phyloP scores from a whole-genome alignment of 139 green algal species.

The Haematococcus sp. region DNA sequence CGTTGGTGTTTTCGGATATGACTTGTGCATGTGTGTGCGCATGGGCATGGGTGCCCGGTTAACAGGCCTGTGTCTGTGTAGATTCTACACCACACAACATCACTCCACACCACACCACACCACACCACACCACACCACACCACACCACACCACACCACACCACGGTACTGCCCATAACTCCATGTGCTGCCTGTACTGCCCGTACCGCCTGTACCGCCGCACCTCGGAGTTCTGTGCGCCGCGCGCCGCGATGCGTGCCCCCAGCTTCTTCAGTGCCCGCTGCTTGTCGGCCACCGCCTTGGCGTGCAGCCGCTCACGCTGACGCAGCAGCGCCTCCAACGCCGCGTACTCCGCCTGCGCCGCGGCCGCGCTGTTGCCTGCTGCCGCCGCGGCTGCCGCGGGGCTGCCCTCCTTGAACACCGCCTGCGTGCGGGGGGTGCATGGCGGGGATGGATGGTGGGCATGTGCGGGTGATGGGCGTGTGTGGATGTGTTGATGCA shows the following conservation, averaged over 20 bases:
- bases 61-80: too few relatives aligned
- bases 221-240: constrained; percentile 33
- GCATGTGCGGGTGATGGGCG: too few relatives aligned
- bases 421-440: background rate
- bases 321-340: constrained; percentile 55
- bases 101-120: too few relatives aligned
- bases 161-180: too few relatives aligned
- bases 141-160: too few relatives aligned
- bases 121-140: too few relatives aligned
- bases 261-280: constrained; percentile 35
- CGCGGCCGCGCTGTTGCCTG: background rate
- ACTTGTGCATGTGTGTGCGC: too few relatives aligned
- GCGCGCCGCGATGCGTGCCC: background rate
- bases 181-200: background rate
- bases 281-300: constrained; percentile 37
- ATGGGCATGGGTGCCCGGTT: too few relatives aligned
- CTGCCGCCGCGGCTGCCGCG: constrained; percentile 1
- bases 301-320: constrained; percentile 37
- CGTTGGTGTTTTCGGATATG: too few relatives aligned
- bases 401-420: constrained; percentile 33
- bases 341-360: constrained; percentile 31
- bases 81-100: too few relatives aligned
- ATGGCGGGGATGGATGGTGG: too few relatives aligned
- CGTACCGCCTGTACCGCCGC: background rate
- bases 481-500: too few relatives aligned